These are phyloP conservation scores for Picocystis salinarum DNA, from an alignment of 139 green algal genomes.

Conservation along the genomic window DNA sequence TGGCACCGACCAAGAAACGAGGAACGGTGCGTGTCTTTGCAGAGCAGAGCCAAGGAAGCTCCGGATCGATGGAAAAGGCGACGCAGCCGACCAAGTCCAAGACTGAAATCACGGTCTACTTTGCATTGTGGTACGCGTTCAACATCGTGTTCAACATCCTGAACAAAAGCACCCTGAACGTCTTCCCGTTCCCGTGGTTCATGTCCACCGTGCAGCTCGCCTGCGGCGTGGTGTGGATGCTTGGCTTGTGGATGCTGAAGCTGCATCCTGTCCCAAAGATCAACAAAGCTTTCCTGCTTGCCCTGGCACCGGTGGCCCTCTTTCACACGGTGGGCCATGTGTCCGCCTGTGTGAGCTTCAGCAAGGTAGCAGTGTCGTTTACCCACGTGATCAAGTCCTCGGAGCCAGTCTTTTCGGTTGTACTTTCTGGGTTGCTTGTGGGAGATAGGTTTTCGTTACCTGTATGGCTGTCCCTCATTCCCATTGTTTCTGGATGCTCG, in stretches of 20 bases:
- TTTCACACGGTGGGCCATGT: slow-evolving; percentile 70
- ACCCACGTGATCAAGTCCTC: slow-evolving; percentile 42
- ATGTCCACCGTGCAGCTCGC: slow-evolving; percentile 47
- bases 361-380: slow-evolving; percentile 71
- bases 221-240: slow-evolving; percentile 41
- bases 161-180: slow-evolving; percentile 70
- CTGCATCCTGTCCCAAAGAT: slow-evolving; percentile 50
- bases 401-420: slow-evolving; percentile 54
- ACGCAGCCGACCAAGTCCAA: neutral
- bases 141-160: slow-evolving; percentile 86
- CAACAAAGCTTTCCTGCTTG: slow-evolving; percentile 8
- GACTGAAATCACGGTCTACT: slow-evolving; percentile 3
- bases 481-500: slow-evolving; percentile 65
- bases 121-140: slow-evolving; percentile 48
- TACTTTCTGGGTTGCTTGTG: slow-evolving; percentile 47
- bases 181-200: slow-evolving; percentile 68
- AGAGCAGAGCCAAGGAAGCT: too few species aligned
- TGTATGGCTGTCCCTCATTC: slow-evolving; percentile 67
- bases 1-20: too few species aligned
- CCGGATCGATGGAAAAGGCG: neutral
- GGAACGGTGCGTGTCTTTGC: too few species aligned
- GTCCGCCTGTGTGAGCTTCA: slow-evolving; percentile 49
- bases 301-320: slow-evolving; percentile 47
- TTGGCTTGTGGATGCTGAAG: slow-evolving; percentile 35
- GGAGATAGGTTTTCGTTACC: slow-evolving; percentile 18